Base-by-base conservation (phyloP, 805 yeast genomes). In the Teunomyces lycoperdinae region DNA sequence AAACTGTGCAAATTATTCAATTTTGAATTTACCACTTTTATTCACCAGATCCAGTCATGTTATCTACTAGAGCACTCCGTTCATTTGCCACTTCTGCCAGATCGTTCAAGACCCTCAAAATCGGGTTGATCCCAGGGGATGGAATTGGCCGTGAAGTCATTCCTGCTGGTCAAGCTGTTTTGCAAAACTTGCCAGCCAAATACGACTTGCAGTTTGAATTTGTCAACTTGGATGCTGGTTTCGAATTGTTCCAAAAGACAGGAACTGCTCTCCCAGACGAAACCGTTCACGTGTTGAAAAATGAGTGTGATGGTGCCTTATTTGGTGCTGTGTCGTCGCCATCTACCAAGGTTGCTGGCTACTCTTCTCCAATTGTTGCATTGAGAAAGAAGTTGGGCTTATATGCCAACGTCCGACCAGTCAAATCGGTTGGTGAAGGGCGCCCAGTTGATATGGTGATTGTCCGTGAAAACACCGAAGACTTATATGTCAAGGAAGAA, bases 291-390 rank as follows among this genome's bases (percentile, higher is more conserved):
- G 73, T 81, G 9, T 82, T 94, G 67, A 78, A 84, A 63, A 73
- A 77, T 29, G 84, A 86, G 56, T 94, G 99, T 71, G 96, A 94
- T 61, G 98, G 97, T 75, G 99, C 98, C 14, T 77, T 94, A 47
- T 94, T 94, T 62, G 99, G 99, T 58, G 96, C 99, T 48, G 99
- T 94, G 47, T 89, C 90, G 42, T 90, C 97, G 14, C 99, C 99
- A 56, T 78, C 96, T 40, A 83, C 85, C 59, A 90, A 90, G 72
- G 98, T 94, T 41, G 94, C 80, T 42, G 99, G 99, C 45, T 94
- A 94, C 76, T 91, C 97, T 14, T 92, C 98, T 28, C 99, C 99
- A 58, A 92, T 94, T 68, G 99, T 94, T 47, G 98, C 98, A n/a
- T 78, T 94, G 63, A 86, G 99, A 76, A 94, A 92, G 81, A 88